Evolutionary conservation across 192 early-diverging fungal species (phyloP), one percentile per base, ranked within the genome.

Genomic region (Phycomyces nitens): DNA sequence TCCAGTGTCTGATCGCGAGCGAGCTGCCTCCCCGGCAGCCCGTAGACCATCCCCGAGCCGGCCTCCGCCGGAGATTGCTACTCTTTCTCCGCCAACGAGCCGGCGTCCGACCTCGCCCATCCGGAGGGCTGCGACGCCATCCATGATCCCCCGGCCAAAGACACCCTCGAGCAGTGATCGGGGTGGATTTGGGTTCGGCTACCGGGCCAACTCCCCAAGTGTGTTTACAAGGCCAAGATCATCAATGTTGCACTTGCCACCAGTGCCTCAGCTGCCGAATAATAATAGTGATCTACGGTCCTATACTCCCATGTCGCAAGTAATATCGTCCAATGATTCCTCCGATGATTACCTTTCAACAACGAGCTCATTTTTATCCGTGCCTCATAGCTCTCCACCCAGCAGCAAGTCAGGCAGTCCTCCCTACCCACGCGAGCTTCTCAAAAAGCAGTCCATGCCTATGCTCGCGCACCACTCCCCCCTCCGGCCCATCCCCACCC

Each of bases 91-190:
- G 16, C 58, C 40, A 12, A 39, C 22, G 2, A 22, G 44, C 14
- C 53, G 68, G 5, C 53, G 26, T 2, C 23, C 58, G 21, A 53
- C 66, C 50, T 42, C 68, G 43, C 54, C 68, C 26, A 18, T 29
- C 11, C 60, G 54, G 1, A 54, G 65, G 21, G 57, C 60, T n/a
- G 61, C 42, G 22, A 73, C 71, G 7, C 73, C 73, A 15, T 75
- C 73, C 14, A 23, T 75, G 43, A 75, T 75, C 43, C 73, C 73
- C 9, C 26, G 73, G 41, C 64, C 73, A 9, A 75, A 67, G 34
- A 75, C 73, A 0, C 72, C 72, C 21, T 44, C 52, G 7, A 24
- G 39, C 11, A 41, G 57, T 59, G 57, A 59, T 20, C n/a, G 55
- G 16, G 38, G 5, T 66, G 56, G 57, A 51, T 40, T 14, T 47